Percentiles rank a stretch among this genome's conserved stretches.
phyloP scores from a whole-genome alignment of 2,329 filamentous ascomycete species.

The Fusarium pseudocircinatum region DNA sequence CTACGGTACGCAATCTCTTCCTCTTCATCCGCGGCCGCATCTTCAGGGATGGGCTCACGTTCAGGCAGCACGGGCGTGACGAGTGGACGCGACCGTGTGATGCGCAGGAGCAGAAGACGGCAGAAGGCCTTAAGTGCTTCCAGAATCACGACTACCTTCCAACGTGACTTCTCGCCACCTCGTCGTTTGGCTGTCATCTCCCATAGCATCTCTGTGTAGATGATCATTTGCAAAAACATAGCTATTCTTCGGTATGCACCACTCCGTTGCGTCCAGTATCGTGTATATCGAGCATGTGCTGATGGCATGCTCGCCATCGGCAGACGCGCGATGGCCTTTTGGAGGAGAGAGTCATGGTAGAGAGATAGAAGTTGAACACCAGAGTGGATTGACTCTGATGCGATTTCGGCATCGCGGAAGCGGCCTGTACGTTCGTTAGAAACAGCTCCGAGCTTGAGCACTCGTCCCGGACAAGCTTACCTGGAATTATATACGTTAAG shows the following conservation, averaged over 20 bases:
- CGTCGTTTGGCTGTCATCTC: conserved; percentile 95
- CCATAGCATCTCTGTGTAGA: conserved; percentile 95
- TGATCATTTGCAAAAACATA: conserved; percentile 84
- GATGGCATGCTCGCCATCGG: conserved; percentile 63
- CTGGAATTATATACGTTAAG: conserved; percentile 94
- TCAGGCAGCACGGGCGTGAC: conserved; percentile 87
- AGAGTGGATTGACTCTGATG: conserved; percentile 91
- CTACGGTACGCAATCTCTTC: conserved; percentile 52
- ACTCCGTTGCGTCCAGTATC: conserved; percentile 71
- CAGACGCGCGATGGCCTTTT: conserved; percentile 69
- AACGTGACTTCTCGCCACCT: conserved; percentile 80
- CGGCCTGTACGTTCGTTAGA: conserved; percentile 63
- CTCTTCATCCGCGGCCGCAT: conserved; percentile 61
- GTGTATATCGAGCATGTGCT: conserved; percentile 72
- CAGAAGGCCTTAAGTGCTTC: conserved; percentile 90
- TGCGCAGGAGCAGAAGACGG: conserved; percentile 78
- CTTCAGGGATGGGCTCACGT: conserved; percentile 77
- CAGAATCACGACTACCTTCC: conserved; percentile 86
- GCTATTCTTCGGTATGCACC: conserved; percentile 83
- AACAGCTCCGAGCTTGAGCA: not conserved
- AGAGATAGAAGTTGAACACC: conserved; percentile 89
- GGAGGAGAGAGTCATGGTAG: conserved; percentile 90
- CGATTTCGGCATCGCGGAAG: conserved; percentile 91
- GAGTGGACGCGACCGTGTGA: conserved; percentile 84
- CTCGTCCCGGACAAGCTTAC: conserved; percentile 50